Evolutionary conservation across 257 asterid species (phyloP).

Genomic region (Primulina huaijiensis): DNA sequence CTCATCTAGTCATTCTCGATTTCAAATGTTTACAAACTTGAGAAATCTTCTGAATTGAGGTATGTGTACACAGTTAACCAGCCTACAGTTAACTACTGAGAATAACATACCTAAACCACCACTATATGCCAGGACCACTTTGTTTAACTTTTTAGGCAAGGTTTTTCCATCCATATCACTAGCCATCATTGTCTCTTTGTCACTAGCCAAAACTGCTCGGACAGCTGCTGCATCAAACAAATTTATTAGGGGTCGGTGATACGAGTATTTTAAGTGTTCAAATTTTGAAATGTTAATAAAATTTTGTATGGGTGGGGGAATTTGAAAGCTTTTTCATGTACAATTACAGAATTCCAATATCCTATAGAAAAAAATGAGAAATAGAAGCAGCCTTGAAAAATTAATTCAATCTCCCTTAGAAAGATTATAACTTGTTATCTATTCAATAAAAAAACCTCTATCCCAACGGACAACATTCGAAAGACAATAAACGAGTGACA

Average conservation of each 20-base stretch:
- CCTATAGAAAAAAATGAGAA: no score
- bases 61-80: background rate
- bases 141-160: constrained; percentile 64
- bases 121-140: constrained; percentile 95
- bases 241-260: background rate
- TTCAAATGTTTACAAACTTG: background rate
- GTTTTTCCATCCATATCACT: constrained; percentile 38
- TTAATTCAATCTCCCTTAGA: no score
- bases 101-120: constrained; percentile 69
- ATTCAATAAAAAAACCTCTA: no score
- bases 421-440: no score
- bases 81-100: background rate
- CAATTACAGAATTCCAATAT: no score
- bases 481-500: no score
- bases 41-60: background rate
- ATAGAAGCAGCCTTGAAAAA: no score
- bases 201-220: constrained; percentile 65
- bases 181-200: constrained; percentile 46
- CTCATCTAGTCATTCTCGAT: constrained; percentile 7
- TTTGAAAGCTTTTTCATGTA: no score
- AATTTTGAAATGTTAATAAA: no score
- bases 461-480: no score
- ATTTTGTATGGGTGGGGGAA: no score
- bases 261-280: no score
- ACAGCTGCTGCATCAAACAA: constrained; percentile 45